Base-by-base conservation (phyloP, 1,139 yeast species). In the Sugiyamaella paludigena region DNA sequence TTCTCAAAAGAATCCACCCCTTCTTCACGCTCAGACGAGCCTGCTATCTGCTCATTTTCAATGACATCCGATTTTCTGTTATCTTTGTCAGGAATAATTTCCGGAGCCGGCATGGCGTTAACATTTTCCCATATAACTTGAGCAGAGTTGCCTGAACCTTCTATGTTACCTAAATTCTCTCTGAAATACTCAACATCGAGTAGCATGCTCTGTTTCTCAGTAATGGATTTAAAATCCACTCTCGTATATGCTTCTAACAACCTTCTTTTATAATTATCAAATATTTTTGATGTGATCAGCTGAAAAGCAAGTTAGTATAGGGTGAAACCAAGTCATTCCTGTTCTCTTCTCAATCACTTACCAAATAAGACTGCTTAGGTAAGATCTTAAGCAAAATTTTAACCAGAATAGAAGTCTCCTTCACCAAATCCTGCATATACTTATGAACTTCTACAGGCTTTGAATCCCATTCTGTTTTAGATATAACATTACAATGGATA, bases 371-470 rank as follows among this genome's bases (percentile, higher is more conserved):
- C 11, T 69, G 57, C 40, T 75, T 75, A 0, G 86, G 81, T 37
- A 85, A 67, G 57, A 82, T 81, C 53, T 79, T 78, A 41, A 75
- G 74, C 42, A 85, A 70, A 6, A 83, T 84, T 53, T 81, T 78
- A 1, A 83, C 73, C 30, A 85, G 81, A 0, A 85, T 80, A 15
- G 75, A 61, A 0, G 89, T 83, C 54, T 84, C 91, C 54, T 80
- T 82, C 40, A 83, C 84, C 43, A 85, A 66, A 1, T 77, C 75
- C 53, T 78, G 82, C 87, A 85, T 84, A 62, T 84, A 85, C 34
- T 68, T 70, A 59, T 82, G 80, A 68, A 64, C 66, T 8, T 76
- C 78, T 15, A 69, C 70, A 29, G 62, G 62, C 8, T 73, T 75
- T 1, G 79, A 68, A 3, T 16, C 15, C 81, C 84, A 81, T 58